A percentile compares a stretch with the other conserved stretches of the same genome.
Conservation (phyloP, 2,329 filamentous ascomycete genomes). For the Claviceps capensis region DNA sequence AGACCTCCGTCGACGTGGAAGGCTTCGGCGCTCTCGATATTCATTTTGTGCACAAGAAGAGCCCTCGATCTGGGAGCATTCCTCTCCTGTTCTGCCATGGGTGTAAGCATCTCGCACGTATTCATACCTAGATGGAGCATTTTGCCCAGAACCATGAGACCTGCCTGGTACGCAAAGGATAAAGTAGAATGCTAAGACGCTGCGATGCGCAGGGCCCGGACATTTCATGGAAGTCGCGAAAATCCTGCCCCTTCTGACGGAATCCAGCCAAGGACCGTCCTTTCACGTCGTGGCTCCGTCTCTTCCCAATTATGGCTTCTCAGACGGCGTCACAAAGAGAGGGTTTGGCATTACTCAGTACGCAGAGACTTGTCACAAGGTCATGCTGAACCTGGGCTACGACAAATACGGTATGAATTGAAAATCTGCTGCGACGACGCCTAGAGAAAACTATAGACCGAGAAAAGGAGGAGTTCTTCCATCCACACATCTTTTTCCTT, state of each 20-base stretch:
- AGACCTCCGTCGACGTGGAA: constrained; percentile 35
- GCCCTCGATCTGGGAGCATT: constrained; percentile 36
- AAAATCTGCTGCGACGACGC: too few species aligned
- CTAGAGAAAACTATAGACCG: too few species aligned
- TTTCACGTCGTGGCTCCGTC: constrained; percentile 47
- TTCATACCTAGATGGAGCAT: not conserved
- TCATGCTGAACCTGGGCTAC: constrained; percentile 56
- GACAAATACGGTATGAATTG: constrained; percentile 16
- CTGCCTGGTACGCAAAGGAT: too few species aligned
- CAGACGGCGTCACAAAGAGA: constrained; percentile 14
- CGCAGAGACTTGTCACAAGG: constrained; percentile 45
- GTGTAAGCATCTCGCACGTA: constrained; percentile 5
- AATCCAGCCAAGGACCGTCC: constrained; percentile 20
- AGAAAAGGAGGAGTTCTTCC: too few species aligned
- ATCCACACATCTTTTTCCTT: too few species aligned
- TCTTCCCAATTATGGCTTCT: constrained; percentile 37
- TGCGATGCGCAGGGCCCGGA: constrained; percentile 39
- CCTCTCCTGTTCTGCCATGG: constrained; percentile 42
- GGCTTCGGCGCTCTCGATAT: constrained; percentile 46
- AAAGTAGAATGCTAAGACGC: not conserved
- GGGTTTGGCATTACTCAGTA: constrained; percentile 22
- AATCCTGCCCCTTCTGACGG: constrained; percentile 36
- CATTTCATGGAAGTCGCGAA: constrained; percentile 54
- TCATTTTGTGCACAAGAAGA: constrained; percentile 50
- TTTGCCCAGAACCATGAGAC: too few species aligned